These are phyloP conservation scores for Tetrahymena thermophila DNA, from an alignment of 73 alveolate genomes.

Conservation along the genomic window DNA sequence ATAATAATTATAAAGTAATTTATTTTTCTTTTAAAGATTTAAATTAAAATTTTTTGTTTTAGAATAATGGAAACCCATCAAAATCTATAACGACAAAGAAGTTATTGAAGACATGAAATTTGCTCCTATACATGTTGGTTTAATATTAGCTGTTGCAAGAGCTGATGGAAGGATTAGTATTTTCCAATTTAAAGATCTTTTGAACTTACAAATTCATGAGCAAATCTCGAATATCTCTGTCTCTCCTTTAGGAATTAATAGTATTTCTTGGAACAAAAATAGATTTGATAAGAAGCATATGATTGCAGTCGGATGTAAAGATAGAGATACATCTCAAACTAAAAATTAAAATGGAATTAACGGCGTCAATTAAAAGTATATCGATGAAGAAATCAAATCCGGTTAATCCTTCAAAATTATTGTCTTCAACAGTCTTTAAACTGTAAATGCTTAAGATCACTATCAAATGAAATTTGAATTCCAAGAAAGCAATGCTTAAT, in stretches of 20 bases:
- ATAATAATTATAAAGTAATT: not conserved
- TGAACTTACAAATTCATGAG: slow-evolving; percentile 27
- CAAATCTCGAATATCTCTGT: slow-evolving; percentile 21
- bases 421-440: not conserved
- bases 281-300: not conserved
- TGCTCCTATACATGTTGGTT: slow-evolving; percentile 53
- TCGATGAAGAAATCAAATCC: not conserved
- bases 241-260: slow-evolving; percentile 33
- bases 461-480: not conserved
- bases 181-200: slow-evolving; percentile 31
- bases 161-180: slow-evolving; percentile 47
- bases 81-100: slow-evolving; percentile 30
- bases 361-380: not conserved
- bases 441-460: slow-evolving; percentile 1
- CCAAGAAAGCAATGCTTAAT: not conserved
- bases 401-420: not conserved
- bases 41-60: no score
- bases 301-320: not conserved
- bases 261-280: slow-evolving; percentile 43
- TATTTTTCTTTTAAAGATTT: no score
- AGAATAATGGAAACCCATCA: slow-evolving; percentile 38
- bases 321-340: not conserved
- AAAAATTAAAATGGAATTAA: not conserved
- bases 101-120: slow-evolving; percentile 45
- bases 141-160: slow-evolving; percentile 40